Evolutionary conservation across 2,329 filamentous ascomycete genomes (phyloP).

Genomic region (Berkeleyomyces basicola): DNA sequence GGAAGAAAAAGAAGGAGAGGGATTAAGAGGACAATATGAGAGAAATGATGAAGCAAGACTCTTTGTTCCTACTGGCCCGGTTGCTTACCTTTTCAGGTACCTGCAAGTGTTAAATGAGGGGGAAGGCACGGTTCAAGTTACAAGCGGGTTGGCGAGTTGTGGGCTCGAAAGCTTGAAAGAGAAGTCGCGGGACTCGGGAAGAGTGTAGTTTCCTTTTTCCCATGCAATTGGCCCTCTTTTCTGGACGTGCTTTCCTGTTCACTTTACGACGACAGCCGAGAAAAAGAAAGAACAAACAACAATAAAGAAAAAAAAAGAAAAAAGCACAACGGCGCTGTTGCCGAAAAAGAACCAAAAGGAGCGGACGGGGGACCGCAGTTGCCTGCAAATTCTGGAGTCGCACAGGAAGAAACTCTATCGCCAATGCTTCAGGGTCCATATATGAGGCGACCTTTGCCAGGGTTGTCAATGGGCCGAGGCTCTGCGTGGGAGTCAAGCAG

Average conservation of each 20-base stretch:
- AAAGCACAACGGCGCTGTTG: not conserved
- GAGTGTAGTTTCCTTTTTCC: not conserved
- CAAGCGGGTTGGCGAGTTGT: not conserved
- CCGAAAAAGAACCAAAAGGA: not conserved
- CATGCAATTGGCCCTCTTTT: not conserved
- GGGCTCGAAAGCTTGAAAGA: not conserved
- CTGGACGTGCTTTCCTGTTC: not conserved
- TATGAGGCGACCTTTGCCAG: not conserved
- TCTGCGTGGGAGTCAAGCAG: not conserved
- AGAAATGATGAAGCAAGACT: not conserved
- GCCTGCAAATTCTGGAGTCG: not conserved
- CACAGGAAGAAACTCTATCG: constrained; percentile 1
- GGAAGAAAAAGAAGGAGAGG: constrained; percentile 17
- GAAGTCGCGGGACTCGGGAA: not conserved
- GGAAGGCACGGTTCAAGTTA: constrained; percentile 4
- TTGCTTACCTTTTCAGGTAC: not conserved
- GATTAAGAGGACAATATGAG: constrained; percentile 14
- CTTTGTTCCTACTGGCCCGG: not conserved
- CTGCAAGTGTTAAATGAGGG: constrained; percentile 2
- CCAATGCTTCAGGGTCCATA: not conserved
- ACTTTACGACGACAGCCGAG: not conserved
- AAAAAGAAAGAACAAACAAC: not conserved
- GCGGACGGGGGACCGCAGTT: not conserved
- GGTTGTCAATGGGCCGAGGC: not conserved
- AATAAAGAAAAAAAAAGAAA: not conserved